These are phyloP conservation scores for Oryza rufipogon DNA, from an alignment of 176 grass and related monocot species.

Conservation along the genomic window DNA sequence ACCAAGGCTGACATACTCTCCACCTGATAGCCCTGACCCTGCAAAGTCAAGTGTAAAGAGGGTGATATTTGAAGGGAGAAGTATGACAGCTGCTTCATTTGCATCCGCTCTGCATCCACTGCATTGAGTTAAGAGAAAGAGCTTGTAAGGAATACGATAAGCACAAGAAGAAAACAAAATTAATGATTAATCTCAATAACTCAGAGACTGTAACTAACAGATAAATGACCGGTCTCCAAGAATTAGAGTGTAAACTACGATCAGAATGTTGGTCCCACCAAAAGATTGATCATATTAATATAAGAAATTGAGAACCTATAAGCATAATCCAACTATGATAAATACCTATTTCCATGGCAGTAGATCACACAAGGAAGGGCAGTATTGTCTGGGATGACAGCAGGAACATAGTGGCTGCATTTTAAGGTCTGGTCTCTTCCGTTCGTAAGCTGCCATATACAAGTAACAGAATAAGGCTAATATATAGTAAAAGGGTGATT, in stretches of 20 bases:
- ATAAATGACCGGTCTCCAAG: conserved; percentile 2
- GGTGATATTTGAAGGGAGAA: conserved; percentile 98
- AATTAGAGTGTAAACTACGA: not conserved
- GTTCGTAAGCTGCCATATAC: conserved; percentile 76
- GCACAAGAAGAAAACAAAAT: conserved; percentile 14
- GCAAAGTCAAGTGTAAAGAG: conserved; percentile 98
- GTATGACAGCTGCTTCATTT: conserved; percentile 97
- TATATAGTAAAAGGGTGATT: conserved; percentile 20
- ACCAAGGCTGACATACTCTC: conserved; percentile 98
- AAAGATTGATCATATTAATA: conserved; percentile 3
- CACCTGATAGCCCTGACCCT: conserved; percentile 88
- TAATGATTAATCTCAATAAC: conserved; percentile 22
- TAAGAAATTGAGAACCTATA: conserved; percentile 20
- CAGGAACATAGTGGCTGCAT: conserved; percentile 99
- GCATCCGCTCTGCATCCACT: conserved; percentile 99
- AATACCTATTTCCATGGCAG: conserved; percentile 97
- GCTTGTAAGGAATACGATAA: not conserved
- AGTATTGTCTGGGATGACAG: conserved; percentile 66
- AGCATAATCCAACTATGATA: not conserved
- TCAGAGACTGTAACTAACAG: conserved; percentile 9
- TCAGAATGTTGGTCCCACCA: not conserved
- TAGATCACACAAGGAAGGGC: conserved; percentile 97
- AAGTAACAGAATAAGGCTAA: conserved; percentile 40
- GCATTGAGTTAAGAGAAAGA: conserved; percentile 46
- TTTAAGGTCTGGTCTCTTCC: conserved; percentile 85